A percentile compares a stretch with the other conserved stretches of the same genome.
Evolutionary conservation across 2,329 filamentous ascomycete genomes (phyloP).

Genomic region (Sporothrix phasma): DNA sequence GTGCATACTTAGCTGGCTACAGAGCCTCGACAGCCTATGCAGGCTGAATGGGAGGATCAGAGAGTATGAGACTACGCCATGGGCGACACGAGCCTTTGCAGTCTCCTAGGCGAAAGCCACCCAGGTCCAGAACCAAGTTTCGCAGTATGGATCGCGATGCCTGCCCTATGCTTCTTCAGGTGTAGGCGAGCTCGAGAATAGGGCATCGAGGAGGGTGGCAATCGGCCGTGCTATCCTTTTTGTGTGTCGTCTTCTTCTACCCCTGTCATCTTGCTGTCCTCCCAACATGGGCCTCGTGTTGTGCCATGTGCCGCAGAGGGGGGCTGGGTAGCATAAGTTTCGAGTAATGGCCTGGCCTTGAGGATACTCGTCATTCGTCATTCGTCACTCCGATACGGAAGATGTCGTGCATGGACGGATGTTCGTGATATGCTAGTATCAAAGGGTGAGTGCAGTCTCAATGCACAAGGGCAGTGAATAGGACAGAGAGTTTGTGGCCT

Average conservation of each 20-base stretch:
- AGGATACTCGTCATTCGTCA: neutral
- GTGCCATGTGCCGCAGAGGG: neutral
- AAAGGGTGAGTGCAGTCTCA: neutral
- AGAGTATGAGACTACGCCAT: neutral
- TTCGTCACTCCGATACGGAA: no score
- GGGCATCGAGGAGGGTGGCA: neutral
- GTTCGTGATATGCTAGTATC: neutral
- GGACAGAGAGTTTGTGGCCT: neutral
- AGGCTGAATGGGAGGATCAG: neutral
- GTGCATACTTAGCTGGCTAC: neutral
- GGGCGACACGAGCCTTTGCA: neutral
- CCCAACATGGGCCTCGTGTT: neutral
- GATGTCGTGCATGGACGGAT: neutral
- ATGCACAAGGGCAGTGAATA: no score
- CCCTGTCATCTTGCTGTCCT: neutral
- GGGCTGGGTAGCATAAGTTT: neutral
- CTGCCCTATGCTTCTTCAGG: neutral
- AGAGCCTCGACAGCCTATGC: conserved; percentile 1
- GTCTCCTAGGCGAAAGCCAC: neutral
- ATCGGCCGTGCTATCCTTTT: neutral
- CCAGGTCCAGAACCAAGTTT: neutral
- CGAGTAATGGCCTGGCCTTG: neutral
- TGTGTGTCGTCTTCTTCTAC: no score
- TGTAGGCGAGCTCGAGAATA: neutral
- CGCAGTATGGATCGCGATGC: neutral